These are phyloP conservation scores for Conoideocrella luteorostrata DNA, from an alignment of 2,329 filamentous ascomycete genomes.

Conservation along the genomic window DNA sequence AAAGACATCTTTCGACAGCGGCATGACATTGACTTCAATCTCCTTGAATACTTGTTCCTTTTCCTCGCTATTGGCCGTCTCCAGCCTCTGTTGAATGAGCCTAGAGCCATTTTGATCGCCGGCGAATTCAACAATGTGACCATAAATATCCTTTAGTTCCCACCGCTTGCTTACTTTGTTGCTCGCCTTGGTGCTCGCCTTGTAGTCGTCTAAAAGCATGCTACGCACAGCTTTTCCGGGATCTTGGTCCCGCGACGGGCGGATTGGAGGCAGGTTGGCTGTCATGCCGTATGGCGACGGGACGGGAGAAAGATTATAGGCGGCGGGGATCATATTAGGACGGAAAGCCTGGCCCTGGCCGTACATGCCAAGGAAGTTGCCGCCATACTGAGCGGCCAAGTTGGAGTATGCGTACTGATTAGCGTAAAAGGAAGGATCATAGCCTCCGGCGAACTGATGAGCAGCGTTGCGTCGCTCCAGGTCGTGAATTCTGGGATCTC, in stretches of 20 bases:
- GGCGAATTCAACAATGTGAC: constrained; percentile 85
- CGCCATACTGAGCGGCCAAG: constrained; percentile 28
- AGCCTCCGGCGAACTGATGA: constrained; percentile 25
- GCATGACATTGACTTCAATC: constrained; percentile 74
- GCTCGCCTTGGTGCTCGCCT: too few relatives aligned
- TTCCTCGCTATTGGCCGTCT: constrained; percentile 89
- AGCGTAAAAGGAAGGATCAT: constrained; percentile 24
- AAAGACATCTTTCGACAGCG: constrained; percentile 93
- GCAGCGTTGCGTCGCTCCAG: constrained; percentile 29
- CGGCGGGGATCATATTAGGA: constrained; percentile 29
- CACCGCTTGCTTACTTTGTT: constrained; percentile 66
- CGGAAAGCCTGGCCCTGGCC: constrained; percentile 15
- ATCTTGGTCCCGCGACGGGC: constrained; percentile 49
- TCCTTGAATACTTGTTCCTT: constrained; percentile 88
- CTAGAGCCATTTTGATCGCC: constrained; percentile 93
- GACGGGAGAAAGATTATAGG: constrained; percentile 27
- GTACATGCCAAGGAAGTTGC: constrained; percentile 17
- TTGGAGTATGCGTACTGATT: constrained; percentile 22
- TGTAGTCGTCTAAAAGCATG: constrained; percentile 68
- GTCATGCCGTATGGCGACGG: constrained; percentile 23
- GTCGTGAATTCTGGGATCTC: constrained; percentile 30
- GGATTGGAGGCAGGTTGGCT: constrained; percentile 21
- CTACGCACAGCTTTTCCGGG: constrained; percentile 59
- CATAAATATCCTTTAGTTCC: constrained; percentile 84
- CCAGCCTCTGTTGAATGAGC: constrained; percentile 90